These are phyloP conservation scores for Ogataea paradorogensis DNA, from an alignment of 805 yeast species.

Conservation along the genomic window DNA sequence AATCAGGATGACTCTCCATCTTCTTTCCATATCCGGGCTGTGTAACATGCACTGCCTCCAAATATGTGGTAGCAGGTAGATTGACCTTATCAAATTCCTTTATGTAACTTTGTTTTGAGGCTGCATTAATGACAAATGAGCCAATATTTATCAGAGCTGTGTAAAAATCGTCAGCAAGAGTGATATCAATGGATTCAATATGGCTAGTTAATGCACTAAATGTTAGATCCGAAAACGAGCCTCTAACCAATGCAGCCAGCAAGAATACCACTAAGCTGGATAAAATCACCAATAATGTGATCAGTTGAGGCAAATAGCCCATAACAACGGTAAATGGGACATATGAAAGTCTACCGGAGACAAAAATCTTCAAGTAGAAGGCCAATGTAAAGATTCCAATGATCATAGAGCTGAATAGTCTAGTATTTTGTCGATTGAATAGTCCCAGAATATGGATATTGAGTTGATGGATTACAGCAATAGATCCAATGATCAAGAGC, in stretches of 20 bases:
- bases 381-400: slow-evolving; percentile 52
- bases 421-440: slow-evolving; percentile 47
- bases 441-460: slow-evolving; percentile 62
- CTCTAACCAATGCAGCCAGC: slow-evolving; percentile 58
- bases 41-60: slow-evolving; percentile 34
- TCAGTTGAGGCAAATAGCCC: slow-evolving; percentile 66
- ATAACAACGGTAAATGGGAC: slow-evolving; percentile 56
- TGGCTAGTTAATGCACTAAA: slow-evolving; percentile 35
- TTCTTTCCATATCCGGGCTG: slow-evolving; percentile 28
- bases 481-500: slow-evolving; percentile 48
- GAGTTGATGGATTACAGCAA: slow-evolving; percentile 58
- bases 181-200: slow-evolving; percentile 38
- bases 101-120: slow-evolving; percentile 63
- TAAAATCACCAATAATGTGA: slow-evolving; percentile 47
- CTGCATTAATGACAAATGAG: slow-evolving; percentile 60
- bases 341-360: slow-evolving; percentile 39
- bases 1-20: slow-evolving; percentile 27
- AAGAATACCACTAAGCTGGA: slow-evolving; percentile 53
- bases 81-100: slow-evolving; percentile 51
- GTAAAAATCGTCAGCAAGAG: slow-evolving; percentile 61
- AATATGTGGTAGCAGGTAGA: slow-evolving; percentile 53
- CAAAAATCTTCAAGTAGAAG: slow-evolving; percentile 42
- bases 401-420: slow-evolving; percentile 61
- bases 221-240: slow-evolving; percentile 31
- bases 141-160: slow-evolving; percentile 60